Base-by-base conservation (phyloP, 2,329 filamentous ascomycete species). In the Hypoxylon sp. region DNA sequence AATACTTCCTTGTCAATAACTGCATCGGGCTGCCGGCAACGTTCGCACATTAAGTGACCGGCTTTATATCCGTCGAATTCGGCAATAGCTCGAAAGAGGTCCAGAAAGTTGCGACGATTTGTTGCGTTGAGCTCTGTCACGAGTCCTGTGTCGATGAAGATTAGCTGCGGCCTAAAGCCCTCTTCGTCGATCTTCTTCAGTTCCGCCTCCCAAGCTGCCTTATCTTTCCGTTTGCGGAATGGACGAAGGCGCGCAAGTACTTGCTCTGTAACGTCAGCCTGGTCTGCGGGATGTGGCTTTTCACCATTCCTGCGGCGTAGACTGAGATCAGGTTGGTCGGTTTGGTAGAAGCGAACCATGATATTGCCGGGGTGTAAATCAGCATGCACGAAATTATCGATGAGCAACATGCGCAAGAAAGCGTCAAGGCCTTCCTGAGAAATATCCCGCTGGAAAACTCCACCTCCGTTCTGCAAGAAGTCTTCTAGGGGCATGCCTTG, bases 291-390 rank as follows among this genome's bases (percentile, higher is more conserved):
- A 25, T 70, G 69, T 2, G 62, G 65, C 45, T 61, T 61, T 11
- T 69, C 59, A 11, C 53, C 55, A 19, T 83, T 78, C 21, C 79
- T 77, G 4, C 74, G 61, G 12, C 71, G 75, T 27, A 90, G 80
- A 21, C 84, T 82, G 0, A 96, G 81, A 51, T 91, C 87, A 0
- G 95, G 87, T 66, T 90, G 86, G 12, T 89, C 88, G 0, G 94
- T 89, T 74, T 95, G 90, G 80, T 98, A 97, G 82, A 99, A 99
- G 68, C 96, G 93, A 48, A 99, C 95, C 94, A 99, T 98, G 80
- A 99, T 98, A 78, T 99, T 99, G 25, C 96, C 96, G 0, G 96
- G 96, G 76, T 99, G 96, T 29, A 99, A 82, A 76, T 99, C 96
- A 4, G 96, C 95, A 76, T 99, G 96, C 25, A 97, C 90, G 78